These are phyloP conservation scores for Haematococcus lacustris DNA, from an alignment of 139 green algal species.

Conservation along the genomic window DNA sequence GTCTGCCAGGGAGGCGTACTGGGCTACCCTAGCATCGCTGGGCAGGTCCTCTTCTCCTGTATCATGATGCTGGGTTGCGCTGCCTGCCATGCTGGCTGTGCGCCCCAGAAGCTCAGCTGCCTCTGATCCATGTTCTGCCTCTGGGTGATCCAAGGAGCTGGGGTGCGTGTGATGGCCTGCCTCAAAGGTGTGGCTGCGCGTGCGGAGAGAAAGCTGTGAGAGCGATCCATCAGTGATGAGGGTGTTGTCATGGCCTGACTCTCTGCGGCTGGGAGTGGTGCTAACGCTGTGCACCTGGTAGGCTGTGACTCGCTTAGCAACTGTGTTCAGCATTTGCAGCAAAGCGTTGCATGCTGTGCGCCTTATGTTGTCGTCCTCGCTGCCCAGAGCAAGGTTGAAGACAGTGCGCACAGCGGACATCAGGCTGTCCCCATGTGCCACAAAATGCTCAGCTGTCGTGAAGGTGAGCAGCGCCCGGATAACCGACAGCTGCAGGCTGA, in stretches of 20 bases:
- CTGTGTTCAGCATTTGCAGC: slow-evolving; percentile 85
- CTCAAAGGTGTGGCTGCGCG: too few species aligned
- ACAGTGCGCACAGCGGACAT: slow-evolving; percentile 70
- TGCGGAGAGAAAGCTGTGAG: too few species aligned
- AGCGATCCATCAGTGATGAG: not conserved
- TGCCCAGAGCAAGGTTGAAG: slow-evolving; percentile 83
- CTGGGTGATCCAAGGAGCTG: too few species aligned
- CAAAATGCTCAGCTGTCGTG: slow-evolving; percentile 83
- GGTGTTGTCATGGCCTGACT: slow-evolving; percentile 1
- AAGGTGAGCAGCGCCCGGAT: slow-evolving; percentile 75
- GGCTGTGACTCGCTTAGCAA: slow-evolving; percentile 67
- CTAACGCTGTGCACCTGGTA: slow-evolving; percentile 26
- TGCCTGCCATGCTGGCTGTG: too few species aligned
- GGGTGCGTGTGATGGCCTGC: too few species aligned
- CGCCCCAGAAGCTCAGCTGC: too few species aligned
- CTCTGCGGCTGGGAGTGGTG: slow-evolving; percentile 5
- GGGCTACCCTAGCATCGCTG: slow-evolving; percentile 21
- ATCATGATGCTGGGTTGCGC: too few species aligned
- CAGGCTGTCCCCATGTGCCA: slow-evolving; percentile 78
- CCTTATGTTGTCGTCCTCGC: slow-evolving; percentile 60
- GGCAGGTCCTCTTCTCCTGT: not conserved
- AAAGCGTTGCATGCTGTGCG: slow-evolving; percentile 72
- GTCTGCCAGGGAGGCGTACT: slow-evolving; percentile 75
- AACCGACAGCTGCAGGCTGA: slow-evolving; percentile 63
- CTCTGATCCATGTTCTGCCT: too few species aligned